Evolutionary conservation across 305 asterid genomes (phyloP), one percentile per base, ranked within the genome.

Genomic region (Coffea humblotiana): DNA sequence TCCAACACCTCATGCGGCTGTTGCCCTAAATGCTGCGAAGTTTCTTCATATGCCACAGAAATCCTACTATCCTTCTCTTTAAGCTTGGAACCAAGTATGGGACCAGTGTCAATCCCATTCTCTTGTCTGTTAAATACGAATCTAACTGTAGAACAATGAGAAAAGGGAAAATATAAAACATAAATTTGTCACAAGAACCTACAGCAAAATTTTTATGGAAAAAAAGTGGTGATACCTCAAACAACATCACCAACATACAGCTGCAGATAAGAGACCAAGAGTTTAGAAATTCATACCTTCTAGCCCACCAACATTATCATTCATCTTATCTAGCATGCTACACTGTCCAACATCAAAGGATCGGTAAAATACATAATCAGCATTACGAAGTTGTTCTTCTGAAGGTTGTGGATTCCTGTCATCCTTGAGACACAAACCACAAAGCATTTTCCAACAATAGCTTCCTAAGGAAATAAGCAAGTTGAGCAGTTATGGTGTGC

Each of bases 361-460:
- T 54, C 98, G 93, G 85, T 86, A 86, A 78, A 94, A 95, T 77
- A 94, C 88, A 87, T 82, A 91, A 81, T 91, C 92, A 13, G 98
- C 96, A 90, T 63, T 82, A 82, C 82, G 84, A 81, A 90, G 84
- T 75, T 90, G 92, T 89, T 91, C 91, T 48, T 77, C 84, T 29
- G 96, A 88, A 73, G 94, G 97, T 81, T 89, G 97, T n/a, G 84
- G 95, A 86, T 95, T 95, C 85, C 98, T 92, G 77, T 61, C 68
- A 74, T 95, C 97, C 49, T 78, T 69, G 98, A 95, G 70, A 85
- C 90, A 88, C 99, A 95, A 60, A 95, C 88, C 71, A 94, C 90
- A 84, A 88, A 84, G 93, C 98, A 94, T 85, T 91, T 93, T 54
- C 97, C 98, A 88, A 92, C 95, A 87, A 95, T 87, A 67, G 93